Evolutionary conservation across 495 filamentous ascomycete species (phyloP).

Genomic region (Trichoderma reesei): DNA sequence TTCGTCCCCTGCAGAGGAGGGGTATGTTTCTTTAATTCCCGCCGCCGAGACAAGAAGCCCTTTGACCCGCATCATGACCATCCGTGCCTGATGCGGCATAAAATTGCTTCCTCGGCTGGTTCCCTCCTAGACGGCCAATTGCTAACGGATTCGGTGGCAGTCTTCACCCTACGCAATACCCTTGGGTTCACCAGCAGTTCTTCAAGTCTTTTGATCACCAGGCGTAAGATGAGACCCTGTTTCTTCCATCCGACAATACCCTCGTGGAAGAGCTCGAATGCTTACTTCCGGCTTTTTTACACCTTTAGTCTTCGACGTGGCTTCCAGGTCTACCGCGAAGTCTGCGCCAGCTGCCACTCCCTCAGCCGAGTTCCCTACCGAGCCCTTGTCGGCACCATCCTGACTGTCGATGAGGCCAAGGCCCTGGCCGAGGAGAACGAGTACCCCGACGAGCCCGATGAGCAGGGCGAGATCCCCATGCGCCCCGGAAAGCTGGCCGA

Average conservation of each 20-base stretch:
- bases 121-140: constrained; percentile 17
- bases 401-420: constrained; percentile 98
- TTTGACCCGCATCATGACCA: neutral
- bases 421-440: constrained; percentile 94
- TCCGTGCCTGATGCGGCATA: constrained; percentile 10
- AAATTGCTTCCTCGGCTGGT: neutral
- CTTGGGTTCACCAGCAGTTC: constrained; percentile 88
- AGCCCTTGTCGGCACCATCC: constrained; percentile 74
- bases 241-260: neutral
- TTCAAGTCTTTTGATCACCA: constrained; percentile 94
- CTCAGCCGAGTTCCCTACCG: constrained; percentile 91
- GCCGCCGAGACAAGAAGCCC: neutral
- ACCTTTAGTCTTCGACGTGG: constrained; percentile 79
- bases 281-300: constrained; percentile 16
- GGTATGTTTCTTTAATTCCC: constrained; percentile 51
- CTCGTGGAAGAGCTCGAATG: neutral
- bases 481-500: constrained; percentile 96
- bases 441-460: constrained; percentile 97
- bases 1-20: constrained; percentile 91
- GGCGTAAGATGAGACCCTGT: constrained; percentile 52
- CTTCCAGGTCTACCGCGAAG: constrained; percentile 99
- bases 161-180: constrained; percentile 83
- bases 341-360: constrained; percentile 96
- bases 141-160: constrained; percentile 37
- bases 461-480: constrained; percentile 95